Percentiles rank a stretch among this genome's conserved stretches.
phyloP scores from a whole-genome alignment of 164 flowering plant genomes.

The Berberis vulgaris region DNA sequence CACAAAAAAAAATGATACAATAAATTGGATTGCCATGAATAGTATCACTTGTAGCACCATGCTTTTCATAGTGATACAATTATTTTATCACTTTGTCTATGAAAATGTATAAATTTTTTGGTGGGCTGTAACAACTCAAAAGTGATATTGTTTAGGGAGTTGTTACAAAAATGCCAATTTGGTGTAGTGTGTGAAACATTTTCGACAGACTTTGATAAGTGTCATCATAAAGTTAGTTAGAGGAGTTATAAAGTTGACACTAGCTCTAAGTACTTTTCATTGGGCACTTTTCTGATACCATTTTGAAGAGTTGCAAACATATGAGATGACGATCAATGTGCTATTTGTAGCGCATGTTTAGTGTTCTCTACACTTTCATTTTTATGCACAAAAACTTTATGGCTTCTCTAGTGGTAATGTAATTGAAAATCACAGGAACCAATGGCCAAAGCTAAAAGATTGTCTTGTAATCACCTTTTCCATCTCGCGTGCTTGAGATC shows the following conservation, averaged over 20 bases:
- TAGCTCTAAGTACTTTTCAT: slow-evolving; percentile 72
- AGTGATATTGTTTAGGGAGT: no score
- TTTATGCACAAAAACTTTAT: background rate
- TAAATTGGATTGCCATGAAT: no score
- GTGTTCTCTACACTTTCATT: background rate
- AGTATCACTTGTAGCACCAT: no score
- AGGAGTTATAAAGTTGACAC: slow-evolving; percentile 68
- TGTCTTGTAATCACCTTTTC: slow-evolving; percentile 89
- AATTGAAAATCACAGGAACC: slow-evolving; percentile 63
- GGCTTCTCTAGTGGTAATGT: slow-evolving; percentile 1
- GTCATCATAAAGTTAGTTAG: slow-evolving; percentile 63
- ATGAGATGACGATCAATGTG: slow-evolving; percentile 79
- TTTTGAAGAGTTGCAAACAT: slow-evolving; percentile 68
- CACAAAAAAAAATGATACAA: no score
- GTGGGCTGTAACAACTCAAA: no score
- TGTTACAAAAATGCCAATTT: no score
- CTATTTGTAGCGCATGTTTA: slow-evolving; percentile 80
- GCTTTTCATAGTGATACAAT: no score
- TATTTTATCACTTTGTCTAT: no score
- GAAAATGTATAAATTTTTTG: no score
- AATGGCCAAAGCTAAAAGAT: slow-evolving; percentile 92
- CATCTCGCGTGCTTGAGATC: slow-evolving; percentile 97
- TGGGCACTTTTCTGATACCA: slow-evolving; percentile 96
- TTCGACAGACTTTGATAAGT: slow-evolving; percentile 71
- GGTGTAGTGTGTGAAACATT: background rate